These are phyloP conservation scores for Luvunga scandens DNA, from an alignment of 345 rosid genomes.

Conservation along the genomic window DNA sequence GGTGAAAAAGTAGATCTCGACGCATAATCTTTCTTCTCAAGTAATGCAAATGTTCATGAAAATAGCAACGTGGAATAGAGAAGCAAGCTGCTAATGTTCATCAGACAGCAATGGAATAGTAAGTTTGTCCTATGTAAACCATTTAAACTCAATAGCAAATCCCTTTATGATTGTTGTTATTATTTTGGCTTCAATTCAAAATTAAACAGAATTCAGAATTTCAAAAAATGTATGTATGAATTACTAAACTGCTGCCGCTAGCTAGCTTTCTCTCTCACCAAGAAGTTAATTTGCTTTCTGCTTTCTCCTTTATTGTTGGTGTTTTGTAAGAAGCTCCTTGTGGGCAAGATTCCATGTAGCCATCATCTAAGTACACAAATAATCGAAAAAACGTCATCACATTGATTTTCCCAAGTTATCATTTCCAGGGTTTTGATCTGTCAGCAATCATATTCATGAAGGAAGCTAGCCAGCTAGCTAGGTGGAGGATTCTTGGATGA, in stretches of 20 bases:
- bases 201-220: not conserved
- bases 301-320: constrained; percentile 5
- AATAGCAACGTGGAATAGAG: constrained; percentile 3
- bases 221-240: not conserved
- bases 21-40: not conserved
- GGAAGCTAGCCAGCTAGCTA: not conserved
- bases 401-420: constrained; percentile 20
- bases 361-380: constrained; percentile 22
- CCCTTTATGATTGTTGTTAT: not conserved
- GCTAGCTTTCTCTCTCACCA: constrained; percentile 3
- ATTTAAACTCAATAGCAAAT: not conserved
- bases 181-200: not conserved
- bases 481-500: constrained; percentile 19
- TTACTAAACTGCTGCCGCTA: not conserved
- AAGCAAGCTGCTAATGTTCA: constrained; percentile 5
- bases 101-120: constrained; percentile 7
- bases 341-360: constrained; percentile 37
- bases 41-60: constrained; percentile 1
- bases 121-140: constrained; percentile 17
- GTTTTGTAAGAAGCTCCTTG: constrained; percentile 18
- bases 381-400: constrained; percentile 18
- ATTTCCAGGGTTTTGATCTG: constrained; percentile 23
- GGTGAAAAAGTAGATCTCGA: not conserved
- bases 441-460: constrained; percentile 27
- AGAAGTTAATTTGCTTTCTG: not conserved